These are phyloP conservation scores for Penicillium olsonii DNA, from an alignment of 2,329 filamentous ascomycete genomes.

Conservation along the genomic window DNA sequence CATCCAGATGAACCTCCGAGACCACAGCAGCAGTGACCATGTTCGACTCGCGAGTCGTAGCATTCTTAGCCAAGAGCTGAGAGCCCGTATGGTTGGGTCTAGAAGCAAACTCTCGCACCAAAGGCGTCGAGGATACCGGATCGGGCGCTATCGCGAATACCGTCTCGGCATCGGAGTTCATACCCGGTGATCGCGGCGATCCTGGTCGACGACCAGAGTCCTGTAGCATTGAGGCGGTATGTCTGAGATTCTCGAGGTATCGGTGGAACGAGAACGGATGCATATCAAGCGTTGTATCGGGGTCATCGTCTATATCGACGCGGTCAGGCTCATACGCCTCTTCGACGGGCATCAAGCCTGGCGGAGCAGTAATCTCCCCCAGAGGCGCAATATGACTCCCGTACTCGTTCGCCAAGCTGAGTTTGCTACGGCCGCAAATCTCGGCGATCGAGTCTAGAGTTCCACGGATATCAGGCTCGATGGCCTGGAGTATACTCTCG, in stretches of 20 bases:
- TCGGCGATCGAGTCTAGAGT: constrained; percentile 64
- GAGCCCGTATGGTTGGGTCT: constrained; percentile 29
- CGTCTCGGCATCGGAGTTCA: not conserved
- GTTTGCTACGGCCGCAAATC: constrained; percentile 62
- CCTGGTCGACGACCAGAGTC: constrained; percentile 10
- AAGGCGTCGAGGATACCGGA: constrained; percentile 5
- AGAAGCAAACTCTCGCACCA: constrained; percentile 31
- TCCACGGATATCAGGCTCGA: constrained; percentile 59
- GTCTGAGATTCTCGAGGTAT: constrained; percentile 37
- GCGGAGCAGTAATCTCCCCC: constrained; percentile 54
- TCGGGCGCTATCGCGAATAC: constrained; percentile 4
- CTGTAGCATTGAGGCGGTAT: constrained; percentile 22
- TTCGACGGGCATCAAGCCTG: constrained; percentile 44
- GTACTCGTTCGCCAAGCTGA: constrained; percentile 65
- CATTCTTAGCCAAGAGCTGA: constrained; percentile 31
- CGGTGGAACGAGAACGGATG: constrained; percentile 40
- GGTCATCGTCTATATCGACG: constrained; percentile 42
- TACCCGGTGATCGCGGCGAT: constrained; percentile 11
- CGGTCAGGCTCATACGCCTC: constrained; percentile 40
- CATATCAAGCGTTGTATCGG: constrained; percentile 36
- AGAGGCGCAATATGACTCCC: constrained; percentile 62
- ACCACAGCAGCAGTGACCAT: constrained; percentile 41
- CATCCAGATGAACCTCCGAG: constrained; percentile 42
- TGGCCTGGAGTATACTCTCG: constrained; percentile 56
- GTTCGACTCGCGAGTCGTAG: constrained; percentile 11